These are phyloP conservation scores for Fraxinus americana DNA, from an alignment of 257 asterid species.

Conservation along the genomic window DNA sequence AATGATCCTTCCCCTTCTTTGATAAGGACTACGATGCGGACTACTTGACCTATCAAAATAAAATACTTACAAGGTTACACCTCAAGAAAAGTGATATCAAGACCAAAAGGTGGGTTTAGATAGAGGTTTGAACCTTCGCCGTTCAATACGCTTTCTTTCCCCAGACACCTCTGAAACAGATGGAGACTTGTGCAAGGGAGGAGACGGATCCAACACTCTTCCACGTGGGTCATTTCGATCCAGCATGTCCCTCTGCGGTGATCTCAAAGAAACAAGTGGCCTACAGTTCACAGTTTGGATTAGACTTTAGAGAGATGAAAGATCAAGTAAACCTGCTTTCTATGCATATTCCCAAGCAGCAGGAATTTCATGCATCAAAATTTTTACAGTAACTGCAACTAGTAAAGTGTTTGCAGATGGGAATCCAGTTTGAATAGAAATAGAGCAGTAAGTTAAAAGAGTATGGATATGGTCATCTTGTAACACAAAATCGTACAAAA, in stretches of 20 bases:
- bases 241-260: conserved; percentile 61
- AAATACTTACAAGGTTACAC: background rate
- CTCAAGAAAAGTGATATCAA: conserved; percentile 21
- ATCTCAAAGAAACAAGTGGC: conserved; percentile 54
- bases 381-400: background rate
- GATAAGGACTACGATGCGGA: conserved; percentile 38
- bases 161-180: conserved; percentile 52
- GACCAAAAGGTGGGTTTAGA: conserved; percentile 14
- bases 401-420: background rate
- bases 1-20: conserved; percentile 40
- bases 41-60: conserved; percentile 51
- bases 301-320: background rate
- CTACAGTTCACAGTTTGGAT: conserved; percentile 32
- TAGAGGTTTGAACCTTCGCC: conserved; percentile 42
- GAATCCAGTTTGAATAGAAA: background rate
- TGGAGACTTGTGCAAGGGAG: conserved; percentile 46
- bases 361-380: background rate
- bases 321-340: background rate
- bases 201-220: conserved; percentile 34
- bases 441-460: background rate
- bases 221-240: conserved; percentile 43
- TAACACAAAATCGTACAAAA: background rate
- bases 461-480: background rate
- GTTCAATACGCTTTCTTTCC: conserved; percentile 45
- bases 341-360: background rate